These are phyloP conservation scores for Alternaria postmessia DNA, from an alignment of 2,329 filamentous ascomycete genomes.

Conservation along the genomic window DNA sequence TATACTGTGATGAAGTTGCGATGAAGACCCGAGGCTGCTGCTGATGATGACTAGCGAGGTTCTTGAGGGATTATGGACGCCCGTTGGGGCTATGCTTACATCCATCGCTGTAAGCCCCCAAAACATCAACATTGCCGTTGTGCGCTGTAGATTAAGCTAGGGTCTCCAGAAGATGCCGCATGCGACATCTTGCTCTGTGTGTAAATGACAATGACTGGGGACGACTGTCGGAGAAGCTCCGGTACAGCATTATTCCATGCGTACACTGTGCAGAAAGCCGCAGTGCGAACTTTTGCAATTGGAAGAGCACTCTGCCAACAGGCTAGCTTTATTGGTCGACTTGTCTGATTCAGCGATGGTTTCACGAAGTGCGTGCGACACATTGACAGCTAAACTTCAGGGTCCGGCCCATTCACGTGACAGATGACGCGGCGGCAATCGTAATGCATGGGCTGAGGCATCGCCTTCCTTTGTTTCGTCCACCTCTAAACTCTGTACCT, in stretches of 20 bases:
- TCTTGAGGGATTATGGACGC: background rate
- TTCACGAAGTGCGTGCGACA: slow-evolving; percentile 16
- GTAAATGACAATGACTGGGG: background rate
- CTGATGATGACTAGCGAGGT: background rate
- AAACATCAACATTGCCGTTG: background rate
- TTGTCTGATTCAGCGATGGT: slow-evolving; percentile 11
- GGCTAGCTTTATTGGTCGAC: background rate
- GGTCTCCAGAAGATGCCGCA: background rate
- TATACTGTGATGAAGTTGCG: background rate
- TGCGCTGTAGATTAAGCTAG: background rate
- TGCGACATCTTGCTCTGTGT: background rate
- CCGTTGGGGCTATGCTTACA: background rate
- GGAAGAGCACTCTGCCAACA: background rate
- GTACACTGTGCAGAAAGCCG: background rate
- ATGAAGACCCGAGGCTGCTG: background rate
- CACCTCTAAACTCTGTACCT: slow-evolving; percentile 22
- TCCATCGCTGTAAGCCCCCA: background rate
- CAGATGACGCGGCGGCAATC: slow-evolving; percentile 18
- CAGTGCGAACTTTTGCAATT: background rate
- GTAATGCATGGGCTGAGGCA: slow-evolving; percentile 18
- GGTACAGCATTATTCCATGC: background rate
- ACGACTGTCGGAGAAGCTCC: background rate
- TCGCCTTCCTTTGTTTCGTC: slow-evolving; percentile 23
- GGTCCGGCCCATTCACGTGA: slow-evolving; percentile 18
- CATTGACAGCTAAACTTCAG: slow-evolving; percentile 12